Base-by-base conservation (phyloP, 2,329 filamentous ascomycete genomes). In the Hypomyces rosellus region DNA sequence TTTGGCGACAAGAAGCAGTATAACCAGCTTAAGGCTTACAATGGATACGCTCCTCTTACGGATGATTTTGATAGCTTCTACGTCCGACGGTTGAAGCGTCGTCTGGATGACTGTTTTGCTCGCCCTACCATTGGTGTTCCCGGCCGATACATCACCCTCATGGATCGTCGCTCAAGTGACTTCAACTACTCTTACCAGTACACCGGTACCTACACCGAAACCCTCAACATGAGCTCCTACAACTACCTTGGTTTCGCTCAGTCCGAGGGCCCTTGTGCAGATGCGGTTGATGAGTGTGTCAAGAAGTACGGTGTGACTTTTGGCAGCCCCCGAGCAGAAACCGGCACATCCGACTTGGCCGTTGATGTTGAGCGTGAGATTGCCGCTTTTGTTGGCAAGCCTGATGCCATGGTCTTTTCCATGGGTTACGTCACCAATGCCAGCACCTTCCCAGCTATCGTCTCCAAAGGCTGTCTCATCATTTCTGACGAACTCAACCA, bases 41-140 rank as follows among this genome's bases (percentile, higher is more conserved):
- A 96, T 65, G 93, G 93, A 55, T 97, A 96, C 65, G 93, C 92
- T 11, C 90, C 93, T 2, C 78, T 99, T 57, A 97, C 96, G 70
- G 95, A 90, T 62, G 93, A 99, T 69, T 99, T 99, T 65, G 93
- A 99, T 75, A 97, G 92, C 70, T 99, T 99, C 69, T 99, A 99
- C 71, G 89, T 92, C 51, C 83, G 93, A 51, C 81, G 93, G 54
- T 71, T 99, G 65, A 97, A 99, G 77, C 81, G 90, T 74, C 84
- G 93, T 56, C 89, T 99, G 65, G 95, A 97, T 61, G 93, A 99
- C 70, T 96, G 90, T 74, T 99, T 99, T 67, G 87, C 92, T 59
- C 83, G 93, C 45, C 89, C 92, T 12, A 90, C 88, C 25, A 95
- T 90, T 4, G 93, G 93, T 48, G 93, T 99, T 22, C 93, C 93